phyloP scores from a whole-genome alignment of 495 filamentous ascomycete genomes.

The Saxophila tyrrhenica region DNA sequence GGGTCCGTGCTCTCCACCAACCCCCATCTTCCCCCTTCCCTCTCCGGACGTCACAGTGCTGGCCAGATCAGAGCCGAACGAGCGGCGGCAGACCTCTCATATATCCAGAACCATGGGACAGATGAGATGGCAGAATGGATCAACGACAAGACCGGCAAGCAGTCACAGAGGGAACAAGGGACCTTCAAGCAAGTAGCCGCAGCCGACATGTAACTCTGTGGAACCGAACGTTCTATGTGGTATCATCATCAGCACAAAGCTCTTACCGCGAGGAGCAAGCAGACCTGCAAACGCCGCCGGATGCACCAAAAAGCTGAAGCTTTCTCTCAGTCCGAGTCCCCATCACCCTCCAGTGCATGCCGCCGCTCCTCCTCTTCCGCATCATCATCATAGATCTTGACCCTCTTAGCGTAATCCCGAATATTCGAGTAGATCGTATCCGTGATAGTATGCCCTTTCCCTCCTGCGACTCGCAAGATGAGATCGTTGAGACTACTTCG shows the following conservation, averaged over 20 bases:
- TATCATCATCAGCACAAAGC: slow-evolving; percentile 3
- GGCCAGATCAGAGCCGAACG: no score
- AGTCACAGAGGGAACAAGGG: neutral
- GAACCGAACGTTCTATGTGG: slow-evolving; percentile 1
- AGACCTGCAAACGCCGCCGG: neutral
- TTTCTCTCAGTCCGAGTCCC: neutral
- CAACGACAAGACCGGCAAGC: no score
- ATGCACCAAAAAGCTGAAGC: neutral
- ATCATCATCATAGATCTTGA: slow-evolving; percentile 62
- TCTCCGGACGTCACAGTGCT: no score
- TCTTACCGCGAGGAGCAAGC: neutral
- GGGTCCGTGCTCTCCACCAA: neutral
- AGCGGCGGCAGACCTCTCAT: neutral
- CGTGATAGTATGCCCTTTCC: slow-evolving; percentile 66
- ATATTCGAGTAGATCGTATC: slow-evolving; percentile 74
- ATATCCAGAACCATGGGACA: neutral
- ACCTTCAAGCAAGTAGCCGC: no score
- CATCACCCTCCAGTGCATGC: neutral
- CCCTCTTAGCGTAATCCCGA: slow-evolving; percentile 63
- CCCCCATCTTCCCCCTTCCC: no score
- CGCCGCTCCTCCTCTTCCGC: slow-evolving; percentile 1
- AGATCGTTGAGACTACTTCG: slow-evolving; percentile 81
- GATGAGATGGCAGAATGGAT: no score
- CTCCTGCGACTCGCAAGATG: slow-evolving; percentile 79
- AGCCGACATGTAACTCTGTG: no score